Evolutionary conservation across 805 yeast species (phyloP), one percentile per base, ranked within the genome.

Genomic region (Ogataea trehalophila): DNA sequence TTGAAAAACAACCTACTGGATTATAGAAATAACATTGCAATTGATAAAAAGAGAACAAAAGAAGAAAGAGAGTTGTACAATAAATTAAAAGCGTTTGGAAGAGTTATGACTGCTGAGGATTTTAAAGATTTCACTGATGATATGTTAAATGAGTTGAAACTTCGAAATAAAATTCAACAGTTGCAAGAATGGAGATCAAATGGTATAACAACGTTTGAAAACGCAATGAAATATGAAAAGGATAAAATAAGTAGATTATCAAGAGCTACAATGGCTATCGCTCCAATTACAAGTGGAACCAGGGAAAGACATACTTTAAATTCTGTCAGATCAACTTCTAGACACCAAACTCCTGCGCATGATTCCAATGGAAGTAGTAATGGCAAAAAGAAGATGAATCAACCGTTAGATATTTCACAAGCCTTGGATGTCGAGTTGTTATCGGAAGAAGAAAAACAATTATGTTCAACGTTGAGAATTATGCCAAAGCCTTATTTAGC

Each of bases 401-500:
- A 73, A 3, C 81, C 84, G 5, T 71, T 79, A 53, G 94, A 87
- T 58, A 85, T 87, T 22, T 76, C 83, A 41, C 85, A 81, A 54
- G 83, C 96, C 0, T 79, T 90, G 1, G 98, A 94, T 62, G 87
- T 78, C 50, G 90, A 87, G 37, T 68, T 94, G 47, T 70, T 94
- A 42, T 85, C 95, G 1, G 79, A 81, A n/a, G 96, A 88, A 47
- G 99, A 94, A 63, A 92, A 85, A 63, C 81, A 79, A 46, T 68
- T 94, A 41, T 95, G 99, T 68, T 75, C 91, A 5, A 85, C 81
- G 42, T 72, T 95, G 51, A 80, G 95, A 52, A 84, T 95, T 11
- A 68, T 86, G 47, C 99, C 99, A 15, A 92, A 94, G 64, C 95
- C 98, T 3, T 94, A 92, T 61, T 71, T 94, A 51, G 96, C 95